These are phyloP conservation scores for Metschnikowia drakensbergensis DNA, from an alignment of 805 yeast species.

Conservation along the genomic window DNA sequence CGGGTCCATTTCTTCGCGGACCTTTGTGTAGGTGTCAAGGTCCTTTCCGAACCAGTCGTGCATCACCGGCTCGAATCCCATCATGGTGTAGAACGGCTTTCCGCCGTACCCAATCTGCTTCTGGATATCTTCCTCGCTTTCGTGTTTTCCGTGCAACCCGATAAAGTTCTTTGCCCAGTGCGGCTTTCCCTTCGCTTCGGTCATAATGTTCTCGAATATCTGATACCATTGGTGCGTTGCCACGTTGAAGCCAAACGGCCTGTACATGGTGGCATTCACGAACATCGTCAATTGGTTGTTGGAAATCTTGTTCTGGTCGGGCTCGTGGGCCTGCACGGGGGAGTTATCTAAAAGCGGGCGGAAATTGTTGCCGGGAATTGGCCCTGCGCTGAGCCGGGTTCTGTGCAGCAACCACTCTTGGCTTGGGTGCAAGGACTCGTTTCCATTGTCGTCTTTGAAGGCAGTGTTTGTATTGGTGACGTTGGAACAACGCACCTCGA, in stretches of 20 bases:
- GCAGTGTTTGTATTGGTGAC: conserved; percentile 51
- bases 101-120: conserved; percentile 41
- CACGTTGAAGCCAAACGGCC: conserved; percentile 81
- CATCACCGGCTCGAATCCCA: conserved; percentile 69
- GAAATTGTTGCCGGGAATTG: conserved; percentile 77
- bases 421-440: conserved; percentile 38
- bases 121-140: conserved; percentile 32
- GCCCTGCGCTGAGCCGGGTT: conserved; percentile 59
- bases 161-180: conserved; percentile 98
- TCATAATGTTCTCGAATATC: conserved; percentile 74
- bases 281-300: conserved; percentile 80
- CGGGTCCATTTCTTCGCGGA: conserved; percentile 74
- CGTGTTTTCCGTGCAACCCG: conserved; percentile 47
- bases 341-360: conserved; percentile 82
- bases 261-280: conserved; percentile 90
- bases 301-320: conserved; percentile 45
- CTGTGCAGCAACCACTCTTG: conserved; percentile 52
- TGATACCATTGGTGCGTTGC: conserved; percentile 78
- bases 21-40: conserved; percentile 53
- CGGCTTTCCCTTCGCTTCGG: conserved; percentile 83
- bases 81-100: conserved; percentile 63
- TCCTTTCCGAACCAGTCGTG: conserved; percentile 78
- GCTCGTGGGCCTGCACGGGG: conserved; percentile 46
- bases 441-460: conserved; percentile 31
- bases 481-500: conserved; percentile 91